Evolutionary conservation across 1,284 basidiomycete genomes (phyloP).

Genomic region (Inonotus hispidus): DNA sequence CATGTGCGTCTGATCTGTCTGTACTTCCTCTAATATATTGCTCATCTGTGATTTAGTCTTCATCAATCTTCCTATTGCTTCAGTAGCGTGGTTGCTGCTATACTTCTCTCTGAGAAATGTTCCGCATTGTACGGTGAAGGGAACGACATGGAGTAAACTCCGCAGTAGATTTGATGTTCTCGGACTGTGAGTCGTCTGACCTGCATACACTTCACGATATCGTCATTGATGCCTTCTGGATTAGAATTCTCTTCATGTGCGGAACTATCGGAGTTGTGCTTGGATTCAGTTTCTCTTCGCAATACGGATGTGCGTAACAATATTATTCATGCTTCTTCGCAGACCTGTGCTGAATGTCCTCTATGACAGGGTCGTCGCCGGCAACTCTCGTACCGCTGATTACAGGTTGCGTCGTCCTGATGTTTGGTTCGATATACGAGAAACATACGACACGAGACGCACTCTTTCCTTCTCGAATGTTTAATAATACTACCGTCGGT

Average conservation of each 20-base stretch:
- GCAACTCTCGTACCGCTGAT: slow-evolving; percentile 57
- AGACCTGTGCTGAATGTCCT: slow-evolving; percentile 54
- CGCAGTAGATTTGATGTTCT: slow-evolving; percentile 61
- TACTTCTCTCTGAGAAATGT: slow-evolving; percentile 52
- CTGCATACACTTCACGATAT: slow-evolving; percentile 17
- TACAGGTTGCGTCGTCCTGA: slow-evolving; percentile 47
- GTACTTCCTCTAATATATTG: neutral
- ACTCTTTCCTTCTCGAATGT: slow-evolving; percentile 61
- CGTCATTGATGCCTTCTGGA: slow-evolving; percentile 19
- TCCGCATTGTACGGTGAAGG: slow-evolving; percentile 36
- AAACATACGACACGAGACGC: slow-evolving; percentile 56
- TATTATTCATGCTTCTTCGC: slow-evolving; percentile 46
- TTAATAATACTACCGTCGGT: slow-evolving; percentile 57
- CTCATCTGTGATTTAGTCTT: slow-evolving; percentile 45
- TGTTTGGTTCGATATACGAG: slow-evolving; percentile 61
- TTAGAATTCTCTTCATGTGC: slow-evolving; percentile 63
- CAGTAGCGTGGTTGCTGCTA: slow-evolving; percentile 53
- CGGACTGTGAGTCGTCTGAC: slow-evolving; percentile 52
- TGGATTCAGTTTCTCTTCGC: slow-evolving; percentile 69
- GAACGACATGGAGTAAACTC: slow-evolving; percentile 52
- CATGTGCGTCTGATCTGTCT: slow-evolving; percentile 47
- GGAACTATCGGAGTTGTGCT: slow-evolving; percentile 70
- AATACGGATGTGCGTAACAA: slow-evolving; percentile 54
- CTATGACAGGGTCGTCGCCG: slow-evolving; percentile 49
- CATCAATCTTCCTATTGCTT: slow-evolving; percentile 72